Conservation (phyloP, 1,139 yeast genomes). For the Yamadazyma sp. region DNA sequence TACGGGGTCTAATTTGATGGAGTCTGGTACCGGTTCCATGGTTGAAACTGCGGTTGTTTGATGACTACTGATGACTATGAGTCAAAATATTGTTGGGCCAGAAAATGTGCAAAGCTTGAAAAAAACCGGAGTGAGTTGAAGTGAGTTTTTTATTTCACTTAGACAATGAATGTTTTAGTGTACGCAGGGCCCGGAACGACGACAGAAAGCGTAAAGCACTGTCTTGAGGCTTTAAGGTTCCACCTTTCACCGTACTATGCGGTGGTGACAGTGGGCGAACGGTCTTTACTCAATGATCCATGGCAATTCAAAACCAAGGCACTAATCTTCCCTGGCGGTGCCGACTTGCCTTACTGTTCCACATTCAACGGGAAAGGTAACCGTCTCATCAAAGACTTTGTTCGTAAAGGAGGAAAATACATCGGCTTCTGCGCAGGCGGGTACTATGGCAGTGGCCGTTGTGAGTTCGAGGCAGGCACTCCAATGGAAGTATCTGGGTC, state of each 20-base stretch:
- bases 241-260: conserved; percentile 89
- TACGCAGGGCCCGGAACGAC: conserved; percentile 89
- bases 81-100: background rate
- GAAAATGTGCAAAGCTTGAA: background rate
- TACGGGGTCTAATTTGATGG: conserved; percentile 37
- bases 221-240: conserved; percentile 70
- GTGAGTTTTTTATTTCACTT: no score
- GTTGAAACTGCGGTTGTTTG: no score
- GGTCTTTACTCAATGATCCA: conserved; percentile 72
- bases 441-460: conserved; percentile 71
- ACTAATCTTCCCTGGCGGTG: conserved; percentile 93
- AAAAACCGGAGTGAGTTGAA: background rate
- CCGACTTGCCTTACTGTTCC: conserved; percentile 83
- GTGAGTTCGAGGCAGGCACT: conserved; percentile 83
- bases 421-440: conserved; percentile 98
- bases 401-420: conserved; percentile 75
- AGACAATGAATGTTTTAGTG: conserved; percentile 76
- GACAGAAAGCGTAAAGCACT: conserved; percentile 79
- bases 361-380: conserved; percentile 72
- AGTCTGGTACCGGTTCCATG: conserved; percentile 23
- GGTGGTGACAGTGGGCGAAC: conserved; percentile 68
- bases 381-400: conserved; percentile 57
- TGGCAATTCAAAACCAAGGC: conserved; percentile 82
- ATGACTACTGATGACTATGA: conserved; percentile 3
- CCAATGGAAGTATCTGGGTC: conserved; percentile 82